Percentiles rank a stretch among this genome's conserved stretches.
Conservation (phyloP, 352 stramenopile genomes). For the Hyaloperonospora brassicae region DNA sequence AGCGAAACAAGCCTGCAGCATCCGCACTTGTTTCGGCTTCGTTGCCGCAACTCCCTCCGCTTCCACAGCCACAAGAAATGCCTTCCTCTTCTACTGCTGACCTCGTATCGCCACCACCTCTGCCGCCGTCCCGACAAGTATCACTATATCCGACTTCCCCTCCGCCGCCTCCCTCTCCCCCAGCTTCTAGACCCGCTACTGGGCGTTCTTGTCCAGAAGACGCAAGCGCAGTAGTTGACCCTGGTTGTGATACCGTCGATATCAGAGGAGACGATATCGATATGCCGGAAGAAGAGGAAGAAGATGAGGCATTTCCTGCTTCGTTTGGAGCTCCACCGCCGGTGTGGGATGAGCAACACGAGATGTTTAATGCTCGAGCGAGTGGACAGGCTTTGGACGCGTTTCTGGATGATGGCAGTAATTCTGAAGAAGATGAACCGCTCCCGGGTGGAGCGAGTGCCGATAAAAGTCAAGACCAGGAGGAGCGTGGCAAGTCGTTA, state of each 20-base stretch:
- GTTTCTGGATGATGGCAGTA: conserved; percentile 61
- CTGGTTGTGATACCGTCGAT: conserved; percentile 7
- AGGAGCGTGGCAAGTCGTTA: conserved; percentile 28
- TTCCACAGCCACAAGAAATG: conserved; percentile 20
- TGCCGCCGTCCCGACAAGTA: conserved; percentile 2
- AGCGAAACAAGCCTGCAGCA: conserved; percentile 20
- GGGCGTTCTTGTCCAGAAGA: conserved; percentile 4
- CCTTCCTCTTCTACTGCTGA: conserved; percentile 4
- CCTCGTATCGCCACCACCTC: conserved; percentile 2
- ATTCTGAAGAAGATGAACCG: conserved; percentile 56
- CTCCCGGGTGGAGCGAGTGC: conserved; percentile 23
- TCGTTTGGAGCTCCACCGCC: conserved; percentile 33
- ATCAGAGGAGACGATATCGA: conserved; percentile 4
- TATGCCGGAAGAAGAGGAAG: conserved; percentile 43
- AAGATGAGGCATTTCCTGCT: conserved; percentile 68
- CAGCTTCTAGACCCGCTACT: conserved; percentile 15
- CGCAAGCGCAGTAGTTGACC: conserved; percentile 3
- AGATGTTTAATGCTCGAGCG: conserved; percentile 46
- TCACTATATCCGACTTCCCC: conserved; percentile 29
- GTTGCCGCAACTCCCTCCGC: conserved; percentile 13
- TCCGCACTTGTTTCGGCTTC: conserved; percentile 4
- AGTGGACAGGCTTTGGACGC: conserved; percentile 66
- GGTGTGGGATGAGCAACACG: conserved; percentile 20
- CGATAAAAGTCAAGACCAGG: conserved; percentile 21
- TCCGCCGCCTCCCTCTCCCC: conserved; percentile 25